phyloP scores from a whole-genome alignment of 2,329 filamentous ascomycete species.

The Ploettnerulaceae sp. region DNA sequence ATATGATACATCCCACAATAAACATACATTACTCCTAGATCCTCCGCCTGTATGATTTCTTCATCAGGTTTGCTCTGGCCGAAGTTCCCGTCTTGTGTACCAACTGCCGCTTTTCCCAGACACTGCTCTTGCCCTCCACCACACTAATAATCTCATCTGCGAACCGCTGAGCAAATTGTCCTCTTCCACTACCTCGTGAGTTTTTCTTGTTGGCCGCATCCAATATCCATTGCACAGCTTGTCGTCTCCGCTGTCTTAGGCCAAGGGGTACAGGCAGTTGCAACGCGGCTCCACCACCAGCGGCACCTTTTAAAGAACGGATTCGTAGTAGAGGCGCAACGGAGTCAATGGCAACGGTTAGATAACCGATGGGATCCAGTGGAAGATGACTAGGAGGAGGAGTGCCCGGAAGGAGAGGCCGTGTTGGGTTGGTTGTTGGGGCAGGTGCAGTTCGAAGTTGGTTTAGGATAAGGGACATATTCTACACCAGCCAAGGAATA shows the following conservation, averaged over 20 bases:
- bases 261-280: slow-evolving; percentile 76
- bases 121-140: slow-evolving; percentile 74
- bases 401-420: slow-evolving; percentile 68
- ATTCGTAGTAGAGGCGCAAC: slow-evolving; percentile 85
- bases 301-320: slow-evolving; percentile 67
- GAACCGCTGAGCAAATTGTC: slow-evolving; percentile 70
- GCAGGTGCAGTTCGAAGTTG: slow-evolving; percentile 78
- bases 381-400: slow-evolving; percentile 77
- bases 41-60: slow-evolving; percentile 34
- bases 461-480: slow-evolving; percentile 80
- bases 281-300: slow-evolving; percentile 79
- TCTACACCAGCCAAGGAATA: slow-evolving; percentile 44
- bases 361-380: slow-evolving; percentile 83
- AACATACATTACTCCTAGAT: slow-evolving; percentile 28
- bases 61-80: slow-evolving; percentile 64
- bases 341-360: slow-evolving; percentile 86
- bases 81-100: slow-evolving; percentile 79
- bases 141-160: slow-evolving; percentile 84
- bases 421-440: slow-evolving; percentile 66
- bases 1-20: slow-evolving; percentile 15
- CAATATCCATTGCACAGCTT: slow-evolving; percentile 85
- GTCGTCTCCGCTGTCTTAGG: slow-evolving; percentile 68
- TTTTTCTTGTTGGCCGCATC: slow-evolving; percentile 75
- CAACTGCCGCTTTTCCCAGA: slow-evolving; percentile 76
- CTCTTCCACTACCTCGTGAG: slow-evolving; percentile 64